Evolutionary conservation across 345 rosid genomes (phyloP).

Genomic region (Jatropha curcas): DNA sequence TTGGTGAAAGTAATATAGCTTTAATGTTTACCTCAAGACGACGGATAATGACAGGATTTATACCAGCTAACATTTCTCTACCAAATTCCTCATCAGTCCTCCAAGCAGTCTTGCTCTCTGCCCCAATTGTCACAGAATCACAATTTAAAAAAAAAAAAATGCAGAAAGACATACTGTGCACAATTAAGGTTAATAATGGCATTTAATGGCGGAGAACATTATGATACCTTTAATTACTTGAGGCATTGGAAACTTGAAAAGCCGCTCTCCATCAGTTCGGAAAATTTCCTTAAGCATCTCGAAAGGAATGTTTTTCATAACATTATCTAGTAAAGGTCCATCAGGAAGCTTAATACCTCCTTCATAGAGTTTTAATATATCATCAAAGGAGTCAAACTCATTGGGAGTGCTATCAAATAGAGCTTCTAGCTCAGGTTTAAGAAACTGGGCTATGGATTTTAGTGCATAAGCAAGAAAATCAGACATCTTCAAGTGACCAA

Average conservation of each 20-base stretch:
- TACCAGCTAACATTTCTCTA: constrained; percentile 45
- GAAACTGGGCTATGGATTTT: constrained; percentile 36
- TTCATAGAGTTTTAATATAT: constrained; percentile 32
- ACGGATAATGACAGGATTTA: constrained; percentile 37
- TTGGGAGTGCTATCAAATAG: constrained; percentile 30
- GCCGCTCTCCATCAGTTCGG: constrained; percentile 35
- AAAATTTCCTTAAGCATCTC: constrained; percentile 43
- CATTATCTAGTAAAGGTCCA: constrained; percentile 20
- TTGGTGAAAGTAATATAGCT: not conserved
- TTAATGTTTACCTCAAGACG: constrained; percentile 29
- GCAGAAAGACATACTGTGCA: not conserved
- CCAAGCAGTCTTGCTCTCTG: constrained; percentile 46
- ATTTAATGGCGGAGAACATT: not conserved
- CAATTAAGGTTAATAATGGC: not conserved
- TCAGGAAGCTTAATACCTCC: constrained; percentile 41
- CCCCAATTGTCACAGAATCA: not conserved
- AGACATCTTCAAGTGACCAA: constrained; percentile 44
- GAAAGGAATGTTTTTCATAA: constrained; percentile 31
- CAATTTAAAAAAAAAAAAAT: not conserved
- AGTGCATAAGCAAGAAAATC: constrained; percentile 42
- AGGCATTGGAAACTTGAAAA: constrained; percentile 40
- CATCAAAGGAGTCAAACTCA: constrained; percentile 47
- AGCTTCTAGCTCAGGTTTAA: constrained; percentile 39
- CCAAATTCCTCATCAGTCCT: constrained; percentile 47
- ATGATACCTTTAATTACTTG: constrained; percentile 40